Evolutionary conservation across 148 eudicot species (phyloP).

Genomic region (Spergularia bocconei): DNA sequence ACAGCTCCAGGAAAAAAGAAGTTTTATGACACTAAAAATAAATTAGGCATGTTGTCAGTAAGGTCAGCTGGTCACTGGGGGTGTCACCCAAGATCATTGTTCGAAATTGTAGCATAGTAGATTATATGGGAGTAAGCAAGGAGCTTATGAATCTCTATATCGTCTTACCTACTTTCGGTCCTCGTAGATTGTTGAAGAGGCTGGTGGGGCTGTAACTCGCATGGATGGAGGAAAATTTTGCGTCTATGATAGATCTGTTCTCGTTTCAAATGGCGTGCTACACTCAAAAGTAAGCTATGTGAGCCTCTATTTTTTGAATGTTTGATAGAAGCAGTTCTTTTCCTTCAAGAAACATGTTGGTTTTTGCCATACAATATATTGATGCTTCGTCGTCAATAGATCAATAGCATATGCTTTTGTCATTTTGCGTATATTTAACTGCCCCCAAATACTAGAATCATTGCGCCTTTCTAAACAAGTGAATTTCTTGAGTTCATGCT

Average conservation of each 20-base stretch:
- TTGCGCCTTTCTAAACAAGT: background rate
- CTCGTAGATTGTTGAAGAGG: slow-evolving; percentile 95
- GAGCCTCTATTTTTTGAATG: background rate
- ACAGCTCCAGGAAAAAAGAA: background rate
- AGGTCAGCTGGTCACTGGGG: background rate
- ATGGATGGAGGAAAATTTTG: slow-evolving; percentile 90
- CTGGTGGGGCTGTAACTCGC: slow-evolving; percentile 86
- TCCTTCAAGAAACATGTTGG: background rate
- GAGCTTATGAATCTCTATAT: slow-evolving; percentile 13
- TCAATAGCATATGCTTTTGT: background rate
- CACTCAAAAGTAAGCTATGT: slow-evolving; percentile 63
- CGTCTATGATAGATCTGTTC: slow-evolving; percentile 89
- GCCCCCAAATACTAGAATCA: background rate
- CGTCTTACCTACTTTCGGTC: slow-evolving; percentile 7
- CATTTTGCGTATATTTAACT: background rate
- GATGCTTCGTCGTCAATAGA: background rate
- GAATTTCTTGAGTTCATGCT: background rate
- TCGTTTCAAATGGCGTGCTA: slow-evolving; percentile 77
- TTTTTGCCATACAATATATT: background rate
- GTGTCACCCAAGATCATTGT: background rate
- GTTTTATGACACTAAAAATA: background rate
- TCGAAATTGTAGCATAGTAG: background rate
- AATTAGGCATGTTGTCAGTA: background rate
- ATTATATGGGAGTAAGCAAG: background rate
- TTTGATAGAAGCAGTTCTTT: background rate